Base-by-base conservation (phyloP, 371 early-diverging fungal species). In the Dinochytrium kinnereticum region DNA sequence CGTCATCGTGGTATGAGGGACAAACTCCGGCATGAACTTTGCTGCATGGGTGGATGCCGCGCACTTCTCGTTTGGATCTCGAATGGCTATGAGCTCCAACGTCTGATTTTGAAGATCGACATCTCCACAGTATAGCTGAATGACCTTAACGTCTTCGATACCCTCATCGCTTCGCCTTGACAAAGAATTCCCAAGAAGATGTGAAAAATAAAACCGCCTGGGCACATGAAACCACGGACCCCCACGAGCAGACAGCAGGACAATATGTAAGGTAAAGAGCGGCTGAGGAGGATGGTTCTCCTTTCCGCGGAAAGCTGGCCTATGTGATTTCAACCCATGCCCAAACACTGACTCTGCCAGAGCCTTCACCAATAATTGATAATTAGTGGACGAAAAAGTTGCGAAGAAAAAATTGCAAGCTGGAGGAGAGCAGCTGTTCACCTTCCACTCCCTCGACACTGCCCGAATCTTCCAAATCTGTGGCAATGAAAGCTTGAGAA, bases 191-290 rank as follows among this genome's bases (percentile, higher is more conserved):
- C 64, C 64, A 10, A 38, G 64, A 7, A 36, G 64, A 36, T 66
- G 40, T n/a, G 31, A 44, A 66, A 15, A 53, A 26, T 53, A 53
- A 26, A 53, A 53, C 15, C 67, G 38, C 21, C 67, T n/a, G 28
- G 64, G 67, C 13, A 66, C 67, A 28, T 37, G 67, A 30, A 66
- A 66, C 67, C 44, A 39, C 19, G 37, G 67, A 36, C 64, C 64
- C 10, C 26, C n/a, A 5, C 55, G 13, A 5, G 55, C 10, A 21
- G 55, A 53, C 24, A 53, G 26, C 5, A 53, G 13, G 24, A 53
- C 55, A 7, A 53, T 5, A 26, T 53, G 55, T 5, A 53, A 24
- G 5, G 55, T 53, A 26, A 53, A 53, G 5, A 53, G 7, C 26
- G 55, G 55, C 26, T 44, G 13, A 21, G 55, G 5, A 13, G 55